phyloP scores from a whole-genome alignment of 1,139 yeast species.

The Scheffersomyces titani region DNA sequence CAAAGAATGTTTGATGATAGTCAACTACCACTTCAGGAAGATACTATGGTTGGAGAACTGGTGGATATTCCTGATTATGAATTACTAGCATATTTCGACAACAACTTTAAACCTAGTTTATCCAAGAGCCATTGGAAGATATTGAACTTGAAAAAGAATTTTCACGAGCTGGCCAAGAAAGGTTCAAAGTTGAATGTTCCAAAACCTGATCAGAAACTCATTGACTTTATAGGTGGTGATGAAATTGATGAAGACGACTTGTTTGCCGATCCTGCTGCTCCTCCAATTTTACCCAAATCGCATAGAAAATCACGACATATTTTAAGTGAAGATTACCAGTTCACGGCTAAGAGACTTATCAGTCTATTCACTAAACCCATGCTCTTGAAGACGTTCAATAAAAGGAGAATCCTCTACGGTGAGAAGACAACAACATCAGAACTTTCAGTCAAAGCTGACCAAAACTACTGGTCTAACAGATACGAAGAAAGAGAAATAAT shows the following conservation, averaged over 20 bases:
- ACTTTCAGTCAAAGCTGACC: constrained; percentile 6
- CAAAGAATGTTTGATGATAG: constrained; percentile 1
- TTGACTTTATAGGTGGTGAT: constrained; percentile 1
- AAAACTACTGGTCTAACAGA: constrained; percentile 11
- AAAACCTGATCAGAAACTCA: neutral
- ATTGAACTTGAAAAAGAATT: neutral
- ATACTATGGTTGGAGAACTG: neutral
- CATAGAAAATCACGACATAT: neutral
- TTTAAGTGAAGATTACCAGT: neutral
- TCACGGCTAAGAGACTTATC: constrained; percentile 1
- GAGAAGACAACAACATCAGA: neutral
- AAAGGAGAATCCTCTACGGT: neutral
- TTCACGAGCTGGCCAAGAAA: neutral
- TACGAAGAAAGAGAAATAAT: constrained; percentile 11
- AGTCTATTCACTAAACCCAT: constrained; percentile 1
- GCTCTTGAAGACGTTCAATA: constrained; percentile 4
- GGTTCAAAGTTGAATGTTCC: neutral
- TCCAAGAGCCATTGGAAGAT: constrained; percentile 4
- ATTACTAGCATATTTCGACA: constrained; percentile 10
- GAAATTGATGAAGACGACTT: constrained; percentile 7
- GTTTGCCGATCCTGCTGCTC: constrained; percentile 2
- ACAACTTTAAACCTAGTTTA: constrained; percentile 2
- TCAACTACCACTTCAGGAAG: neutral
- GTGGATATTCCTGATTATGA: constrained; percentile 8
- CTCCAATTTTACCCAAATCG: neutral